A percentile compares a stretch with the other conserved stretches of the same genome.
phyloP scores from a whole-genome alignment of 148 eudicot genomes.

The Vaccinium darrowii region DNA sequence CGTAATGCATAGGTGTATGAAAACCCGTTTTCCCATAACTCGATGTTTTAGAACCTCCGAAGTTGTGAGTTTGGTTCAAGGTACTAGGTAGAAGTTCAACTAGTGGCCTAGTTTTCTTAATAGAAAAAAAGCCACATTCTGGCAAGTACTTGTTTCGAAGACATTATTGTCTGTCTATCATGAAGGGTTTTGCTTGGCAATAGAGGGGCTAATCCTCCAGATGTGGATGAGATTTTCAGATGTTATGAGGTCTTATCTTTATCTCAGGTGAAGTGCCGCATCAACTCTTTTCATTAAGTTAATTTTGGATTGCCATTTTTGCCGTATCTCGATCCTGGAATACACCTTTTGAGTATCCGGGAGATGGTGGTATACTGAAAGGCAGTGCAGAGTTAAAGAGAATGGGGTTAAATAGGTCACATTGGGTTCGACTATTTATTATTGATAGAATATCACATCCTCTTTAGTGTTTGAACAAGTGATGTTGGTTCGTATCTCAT shows the following conservation, averaged over 20 bases:
- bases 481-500: too few relatives aligned
- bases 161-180: background rate
- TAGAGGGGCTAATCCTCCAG: background rate
- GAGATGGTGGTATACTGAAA: background rate
- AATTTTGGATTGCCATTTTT: background rate
- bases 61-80: background rate
- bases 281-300: background rate
- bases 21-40: background rate
- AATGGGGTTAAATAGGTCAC: background rate
- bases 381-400: background rate
- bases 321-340: background rate
- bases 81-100: background rate
- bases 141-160: background rate
- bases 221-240: background rate
- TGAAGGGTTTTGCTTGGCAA: background rate
- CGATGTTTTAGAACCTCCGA: background rate
- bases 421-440: too few relatives aligned
- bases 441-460: too few relatives aligned
- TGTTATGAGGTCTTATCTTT: background rate
- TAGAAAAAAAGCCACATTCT: too few relatives aligned
- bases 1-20: background rate
- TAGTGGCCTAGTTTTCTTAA: background rate
- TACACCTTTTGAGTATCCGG: background rate
- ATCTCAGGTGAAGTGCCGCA: background rate
- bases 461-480: too few relatives aligned